phyloP scores from a whole-genome alignment of 108 stramenopile genomes.

The Fragilariopsis cylindrus region DNA sequence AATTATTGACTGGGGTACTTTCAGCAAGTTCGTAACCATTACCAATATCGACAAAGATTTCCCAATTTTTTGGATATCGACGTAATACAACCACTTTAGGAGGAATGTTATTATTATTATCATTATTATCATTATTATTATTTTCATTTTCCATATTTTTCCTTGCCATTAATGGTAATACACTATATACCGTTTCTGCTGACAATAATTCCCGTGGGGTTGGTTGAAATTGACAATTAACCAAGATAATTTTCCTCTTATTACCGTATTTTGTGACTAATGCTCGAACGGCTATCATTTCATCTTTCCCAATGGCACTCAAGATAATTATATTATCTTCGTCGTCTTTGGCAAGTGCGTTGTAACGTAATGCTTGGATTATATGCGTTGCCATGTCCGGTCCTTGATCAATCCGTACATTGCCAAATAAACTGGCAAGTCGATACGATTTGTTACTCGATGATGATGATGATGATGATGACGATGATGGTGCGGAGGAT shows the following conservation, averaged over 20 bases:
- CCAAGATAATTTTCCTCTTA: conserved; percentile 45
- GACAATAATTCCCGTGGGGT: conserved; percentile 40
- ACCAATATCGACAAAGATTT: conserved; percentile 53
- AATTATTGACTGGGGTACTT: neutral
- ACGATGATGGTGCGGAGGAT: neutral
- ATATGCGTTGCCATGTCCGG: conserved; percentile 45
- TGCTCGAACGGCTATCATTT: conserved; percentile 48
- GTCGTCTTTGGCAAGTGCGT: conserved; percentile 36
- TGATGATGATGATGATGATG: neutral
- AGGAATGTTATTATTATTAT: neutral
- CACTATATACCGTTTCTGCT: conserved; percentile 46
- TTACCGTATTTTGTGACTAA: conserved; percentile 32
- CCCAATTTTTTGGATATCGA: conserved; percentile 56
- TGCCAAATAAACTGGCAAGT: conserved; percentile 52
- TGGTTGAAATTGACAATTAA: conserved; percentile 50
- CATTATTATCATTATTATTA: neutral
- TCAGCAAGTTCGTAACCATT: conserved; percentile 48
- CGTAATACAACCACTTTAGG: conserved; percentile 53
- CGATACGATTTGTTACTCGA: conserved; percentile 30
- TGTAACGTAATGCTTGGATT: conserved; percentile 31
- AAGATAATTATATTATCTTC: conserved; percentile 54
- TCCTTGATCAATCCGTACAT: conserved; percentile 34
- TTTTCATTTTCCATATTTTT: conserved; percentile 1
- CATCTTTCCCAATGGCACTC: conserved; percentile 36
- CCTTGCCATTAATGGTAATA: conserved; percentile 48